Conservation (phyloP, 2,329 filamentous ascomycete genomes). For the Stachybotrys chartarum region DNA sequence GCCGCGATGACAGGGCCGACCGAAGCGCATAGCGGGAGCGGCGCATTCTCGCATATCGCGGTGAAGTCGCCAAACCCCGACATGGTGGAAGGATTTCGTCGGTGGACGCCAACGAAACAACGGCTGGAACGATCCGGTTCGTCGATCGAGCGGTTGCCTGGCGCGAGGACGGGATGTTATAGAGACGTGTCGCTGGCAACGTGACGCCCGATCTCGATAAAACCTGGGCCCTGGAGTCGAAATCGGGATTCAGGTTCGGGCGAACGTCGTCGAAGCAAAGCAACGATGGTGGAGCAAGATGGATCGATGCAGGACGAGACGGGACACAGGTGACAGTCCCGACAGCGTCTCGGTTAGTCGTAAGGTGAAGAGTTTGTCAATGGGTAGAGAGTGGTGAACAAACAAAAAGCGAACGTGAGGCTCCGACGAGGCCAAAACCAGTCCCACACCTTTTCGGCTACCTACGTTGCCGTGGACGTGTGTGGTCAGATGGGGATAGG, state of each 20-base stretch:
- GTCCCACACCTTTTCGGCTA: neutral
- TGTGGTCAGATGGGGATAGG: neutral
- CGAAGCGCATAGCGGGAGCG: slow-evolving; percentile 80
- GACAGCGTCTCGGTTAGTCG: neutral
- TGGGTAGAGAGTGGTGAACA: neutral
- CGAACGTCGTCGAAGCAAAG: too few species aligned
- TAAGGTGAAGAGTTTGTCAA: neutral
- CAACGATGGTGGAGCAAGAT: too few species aligned
- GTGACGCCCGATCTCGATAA: too few species aligned
- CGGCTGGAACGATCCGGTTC: neutral
- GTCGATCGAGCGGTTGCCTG: neutral
- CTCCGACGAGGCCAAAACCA: neutral
- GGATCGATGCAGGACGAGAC: too few species aligned
- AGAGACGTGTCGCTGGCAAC: too few species aligned
- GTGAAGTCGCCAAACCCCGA: slow-evolving; percentile 93
- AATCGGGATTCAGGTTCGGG: too few species aligned
- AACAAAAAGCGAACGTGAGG: neutral
- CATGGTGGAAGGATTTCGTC: slow-evolving; percentile 26
- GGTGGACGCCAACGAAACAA: neutral
- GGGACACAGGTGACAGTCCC: neutral
- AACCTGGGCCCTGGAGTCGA: too few species aligned
- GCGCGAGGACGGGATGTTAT: neutral
- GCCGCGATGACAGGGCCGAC: slow-evolving; percentile 69
- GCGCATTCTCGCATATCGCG: slow-evolving; percentile 74
- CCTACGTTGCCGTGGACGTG: neutral